Percentiles rank a stretch among this genome's conserved stretches.
Evolutionary conservation across 129 eudicot species (phyloP).

Genomic region (Tanacetum coccineum): DNA sequence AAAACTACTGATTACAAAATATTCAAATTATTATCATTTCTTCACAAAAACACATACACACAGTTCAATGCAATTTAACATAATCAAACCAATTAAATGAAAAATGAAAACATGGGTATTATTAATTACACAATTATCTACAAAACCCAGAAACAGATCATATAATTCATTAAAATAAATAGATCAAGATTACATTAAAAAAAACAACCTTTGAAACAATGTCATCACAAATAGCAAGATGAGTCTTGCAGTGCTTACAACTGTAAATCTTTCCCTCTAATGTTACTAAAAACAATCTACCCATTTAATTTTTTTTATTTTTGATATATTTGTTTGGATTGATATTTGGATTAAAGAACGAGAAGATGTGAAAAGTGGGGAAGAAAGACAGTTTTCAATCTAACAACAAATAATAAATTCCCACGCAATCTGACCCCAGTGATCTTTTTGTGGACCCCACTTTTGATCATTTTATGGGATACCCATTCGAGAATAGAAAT

Average conservation of each 20-base stretch:
- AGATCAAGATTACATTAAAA: slow-evolving; percentile 17
- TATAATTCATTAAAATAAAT: background rate
- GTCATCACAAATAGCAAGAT: slow-evolving; percentile 71
- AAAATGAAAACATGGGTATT: slow-evolving; percentile 14
- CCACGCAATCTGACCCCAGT: slow-evolving; percentile 40
- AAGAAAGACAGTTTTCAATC: slow-evolving; percentile 20
- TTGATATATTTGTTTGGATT: slow-evolving; percentile 9
- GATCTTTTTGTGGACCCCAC: slow-evolving; percentile 31
- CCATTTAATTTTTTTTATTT: slow-evolving; percentile 38
- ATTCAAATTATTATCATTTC: slow-evolving; percentile 4
- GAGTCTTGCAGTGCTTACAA: slow-evolving; percentile 94
- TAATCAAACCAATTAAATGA: slow-evolving; percentile 10
- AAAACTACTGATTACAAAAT: too few relatives aligned
- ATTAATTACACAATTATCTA: background rate
- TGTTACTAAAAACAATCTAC: slow-evolving; percentile 66
- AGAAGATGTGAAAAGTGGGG: slow-evolving; percentile 23
- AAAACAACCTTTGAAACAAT: slow-evolving; percentile 75
- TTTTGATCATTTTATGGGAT: slow-evolving; percentile 4
- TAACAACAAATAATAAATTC: slow-evolving; percentile 31
- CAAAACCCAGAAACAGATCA: background rate
- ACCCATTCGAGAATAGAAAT: background rate
- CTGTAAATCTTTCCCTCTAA: slow-evolving; percentile 94
- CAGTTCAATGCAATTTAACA: background rate
- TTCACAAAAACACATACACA: background rate
- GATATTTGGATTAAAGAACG: background rate